Evolutionary conservation across 805 yeast species (phyloP), one percentile per base, ranked within the genome.

Genomic region (Candida yuanshanica): DNA sequence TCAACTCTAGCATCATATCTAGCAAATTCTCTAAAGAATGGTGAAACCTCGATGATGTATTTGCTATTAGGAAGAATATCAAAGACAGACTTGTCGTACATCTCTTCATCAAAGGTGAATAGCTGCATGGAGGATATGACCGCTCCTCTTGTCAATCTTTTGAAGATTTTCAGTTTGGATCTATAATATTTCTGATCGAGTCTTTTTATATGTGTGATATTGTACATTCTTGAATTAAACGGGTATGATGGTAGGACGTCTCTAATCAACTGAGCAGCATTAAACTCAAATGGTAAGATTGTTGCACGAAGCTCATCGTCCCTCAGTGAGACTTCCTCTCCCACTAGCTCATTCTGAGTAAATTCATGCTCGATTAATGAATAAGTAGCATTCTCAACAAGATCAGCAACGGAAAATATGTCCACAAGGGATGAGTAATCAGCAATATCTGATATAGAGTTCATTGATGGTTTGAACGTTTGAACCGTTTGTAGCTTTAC

Each of bases 261-360:
- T 2, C 9, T 10, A 0, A 53, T 12, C 21, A 48, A 53, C 10
- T 34, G 8, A 0, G 69, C 66, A 5, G 66, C 50, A 41, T 65
- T 59, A n/a, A 55, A 46, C 45, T 74, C 79, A 42, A 61, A 65
- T 2, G 70, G 67, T 23, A 68, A 41, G 6, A 65, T 49, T 2
- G 49, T 45, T 18, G 64, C 65, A 2, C 38, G 46, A 13, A 63
- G 39, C n/a, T 48, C 50, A 9, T 52, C 53, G 5, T 68, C 69
- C 44, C 61, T 64, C 22, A 71, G 50, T 27, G 49, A 50, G 31
- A 60, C 56, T 14, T 65, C 52, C 38, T 63, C 67, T 8, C 62
- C 42, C 4, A 70, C 52, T 35, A 68, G 69, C 43, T 69, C 73
- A n/a, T 38, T 41, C 8, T 51, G 48, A 6, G 35, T 11, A 3